These are phyloP conservation scores for Phytophthora pistaciae DNA, from an alignment of 352 stramenopile genomes.

Conservation along the genomic window DNA sequence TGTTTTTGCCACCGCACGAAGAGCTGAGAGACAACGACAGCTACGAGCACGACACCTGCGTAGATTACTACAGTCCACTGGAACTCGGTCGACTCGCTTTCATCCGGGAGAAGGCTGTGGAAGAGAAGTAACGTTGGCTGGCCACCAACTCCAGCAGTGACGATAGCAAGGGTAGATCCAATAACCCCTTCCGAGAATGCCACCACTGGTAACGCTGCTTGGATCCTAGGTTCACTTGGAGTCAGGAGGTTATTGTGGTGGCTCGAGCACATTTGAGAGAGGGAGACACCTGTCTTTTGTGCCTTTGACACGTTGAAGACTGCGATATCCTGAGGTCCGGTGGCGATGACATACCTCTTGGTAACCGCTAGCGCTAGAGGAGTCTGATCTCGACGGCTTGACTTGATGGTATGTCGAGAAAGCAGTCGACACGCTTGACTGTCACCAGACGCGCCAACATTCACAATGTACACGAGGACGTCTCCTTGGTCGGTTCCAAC, in stretches of 20 bases:
- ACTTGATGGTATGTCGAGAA: constrained; percentile 12
- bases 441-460: constrained; percentile 5
- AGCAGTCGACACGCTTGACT: constrained; percentile 25
- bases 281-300: constrained; percentile 6
- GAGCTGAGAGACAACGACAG: constrained; percentile 41
- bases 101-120: constrained; percentile 42
- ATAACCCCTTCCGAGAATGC: constrained; percentile 41
- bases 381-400: background rate
- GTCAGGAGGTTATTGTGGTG: background rate
- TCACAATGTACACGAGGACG: constrained; percentile 47
- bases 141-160: background rate
- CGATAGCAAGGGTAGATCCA: constrained; percentile 33
- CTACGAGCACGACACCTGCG: constrained; percentile 17
- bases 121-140: constrained; percentile 34
- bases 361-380: constrained; percentile 17
- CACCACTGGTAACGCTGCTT: constrained; percentile 3
- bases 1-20: constrained; percentile 32
- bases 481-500: constrained; percentile 52
- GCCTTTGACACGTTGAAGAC: constrained; percentile 37
- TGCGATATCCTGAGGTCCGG: constrained; percentile 12
- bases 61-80: constrained; percentile 41
- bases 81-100: constrained; percentile 23
- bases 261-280: constrained; percentile 18
- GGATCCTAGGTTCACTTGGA: background rate
- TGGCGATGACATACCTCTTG: constrained; percentile 32